Evolutionary conservation across 1,284 basidiomycete species (phyloP).

Genomic region (Pascua guehoae): DNA sequence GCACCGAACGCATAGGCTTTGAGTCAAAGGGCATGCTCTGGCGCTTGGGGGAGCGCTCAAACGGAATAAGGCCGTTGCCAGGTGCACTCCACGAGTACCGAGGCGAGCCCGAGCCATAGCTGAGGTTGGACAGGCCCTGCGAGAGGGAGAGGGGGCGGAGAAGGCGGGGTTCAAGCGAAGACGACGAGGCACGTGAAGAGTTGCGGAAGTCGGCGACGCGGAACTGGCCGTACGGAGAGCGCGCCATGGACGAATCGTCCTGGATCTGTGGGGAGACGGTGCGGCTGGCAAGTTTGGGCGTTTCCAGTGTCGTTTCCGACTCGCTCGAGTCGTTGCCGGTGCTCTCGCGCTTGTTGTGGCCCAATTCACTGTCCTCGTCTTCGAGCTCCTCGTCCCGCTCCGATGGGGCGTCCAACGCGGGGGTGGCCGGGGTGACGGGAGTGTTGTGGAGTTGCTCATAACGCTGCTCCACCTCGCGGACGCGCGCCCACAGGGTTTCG

Average conservation of each 20-base stretch:
- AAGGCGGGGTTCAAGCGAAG: constrained; percentile 9
- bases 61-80: constrained; percentile 19
- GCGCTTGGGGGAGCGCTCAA: constrained; percentile 31
- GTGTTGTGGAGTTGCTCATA: constrained; percentile 6
- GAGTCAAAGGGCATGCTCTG: constrained; percentile 29
- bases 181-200: background rate
- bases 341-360: constrained; percentile 13
- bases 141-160: constrained; percentile 70
- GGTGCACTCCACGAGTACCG: constrained; percentile 35
- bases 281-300: constrained; percentile 15
- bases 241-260: constrained; percentile 82
- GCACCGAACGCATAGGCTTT: constrained; percentile 59
- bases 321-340: constrained; percentile 24
- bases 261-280: constrained; percentile 21
- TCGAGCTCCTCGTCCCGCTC: constrained; percentile 21
- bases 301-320: constrained; percentile 17
- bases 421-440: constrained; percentile 2
- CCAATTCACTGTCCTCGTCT: constrained; percentile 7
- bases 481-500: constrained; percentile 8
- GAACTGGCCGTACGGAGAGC: constrained; percentile 62
- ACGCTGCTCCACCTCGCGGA: constrained; percentile 16
- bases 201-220: constrained; percentile 27
- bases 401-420: constrained; percentile 11
- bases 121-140: constrained; percentile 89
- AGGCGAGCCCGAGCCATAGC: constrained; percentile 54